These are phyloP conservation scores for Trichoderma sp. DNA, from an alignment of 2,329 filamentous ascomycete species.

Conservation along the genomic window DNA sequence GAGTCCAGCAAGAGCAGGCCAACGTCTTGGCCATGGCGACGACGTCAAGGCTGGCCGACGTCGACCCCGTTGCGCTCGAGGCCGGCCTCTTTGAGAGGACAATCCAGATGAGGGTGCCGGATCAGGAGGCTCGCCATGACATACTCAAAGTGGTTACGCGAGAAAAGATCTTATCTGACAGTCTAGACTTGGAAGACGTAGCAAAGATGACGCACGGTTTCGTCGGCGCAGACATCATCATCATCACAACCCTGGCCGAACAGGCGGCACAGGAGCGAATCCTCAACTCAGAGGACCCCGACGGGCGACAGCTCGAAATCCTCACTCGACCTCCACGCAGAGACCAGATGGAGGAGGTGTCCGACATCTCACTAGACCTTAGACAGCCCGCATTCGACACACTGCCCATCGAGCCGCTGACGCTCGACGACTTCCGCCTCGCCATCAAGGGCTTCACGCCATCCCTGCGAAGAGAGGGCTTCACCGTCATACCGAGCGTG, in stretches of 20 bases:
- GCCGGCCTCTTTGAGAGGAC: conserved; percentile 80
- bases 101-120: conserved; percentile 86
- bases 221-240: conserved; percentile 85
- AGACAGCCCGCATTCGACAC: conserved; percentile 24
- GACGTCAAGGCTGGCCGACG: conserved; percentile 82
- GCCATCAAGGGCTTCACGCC: conserved; percentile 65
- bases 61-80: conserved; percentile 76
- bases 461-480: conserved; percentile 85
- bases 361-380: conserved; percentile 22
- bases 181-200: conserved; percentile 73
- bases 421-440: conserved; percentile 63
- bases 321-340: conserved; percentile 21
- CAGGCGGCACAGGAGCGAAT: conserved; percentile 43
- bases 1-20: conserved; percentile 70
- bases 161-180: conserved; percentile 63
- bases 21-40: conserved; percentile 87
- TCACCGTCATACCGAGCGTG: conserved; percentile 89
- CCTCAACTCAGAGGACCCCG: conserved; percentile 37
- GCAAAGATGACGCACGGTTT: conserved; percentile 89
- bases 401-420: conserved; percentile 27
- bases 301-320: conserved; percentile 22
- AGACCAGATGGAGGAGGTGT: conserved; percentile 19
- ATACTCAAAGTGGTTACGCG: conserved; percentile 76
- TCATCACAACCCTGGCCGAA: conserved; percentile 53
- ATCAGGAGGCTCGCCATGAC: conserved; percentile 71